Percentiles rank a stretch among this genome's conserved stretches.
Conservation (phyloP, 495 filamentous ascomycete genomes). For the Annulohypoxylon moriforme region DNA sequence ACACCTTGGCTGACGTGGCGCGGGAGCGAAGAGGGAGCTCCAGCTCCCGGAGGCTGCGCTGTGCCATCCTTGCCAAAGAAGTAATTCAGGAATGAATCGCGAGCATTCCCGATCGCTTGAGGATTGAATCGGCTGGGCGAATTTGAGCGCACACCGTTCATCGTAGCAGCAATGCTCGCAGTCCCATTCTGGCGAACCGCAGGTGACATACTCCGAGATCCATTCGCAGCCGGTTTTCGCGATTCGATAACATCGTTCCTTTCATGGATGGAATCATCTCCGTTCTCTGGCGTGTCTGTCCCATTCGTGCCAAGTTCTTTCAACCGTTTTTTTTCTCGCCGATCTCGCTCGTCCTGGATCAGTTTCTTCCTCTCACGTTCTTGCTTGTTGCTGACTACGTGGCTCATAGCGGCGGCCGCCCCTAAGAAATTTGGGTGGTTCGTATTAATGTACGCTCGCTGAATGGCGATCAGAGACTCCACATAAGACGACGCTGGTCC, state of each 20-base stretch:
- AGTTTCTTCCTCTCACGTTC: constrained; percentile 87
- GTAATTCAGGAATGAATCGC: constrained; percentile 96
- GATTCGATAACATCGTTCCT: constrained; percentile 62
- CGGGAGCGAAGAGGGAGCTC: constrained; percentile 53
- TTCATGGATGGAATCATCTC: constrained; percentile 73
- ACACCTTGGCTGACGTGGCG: constrained; percentile 77
- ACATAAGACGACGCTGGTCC: constrained; percentile 92
- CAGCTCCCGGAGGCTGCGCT: constrained; percentile 56
- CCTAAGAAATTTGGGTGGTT: constrained; percentile 99
- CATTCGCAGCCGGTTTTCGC: constrained; percentile 64
- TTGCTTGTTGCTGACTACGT: constrained; percentile 92
- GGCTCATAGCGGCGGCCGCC: constrained; percentile 96
- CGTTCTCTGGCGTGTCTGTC: constrained; percentile 74
- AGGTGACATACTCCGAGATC: constrained; percentile 81
- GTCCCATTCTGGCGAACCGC: constrained; percentile 71
- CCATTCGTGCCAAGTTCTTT: constrained; percentile 89
- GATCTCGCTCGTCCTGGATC: constrained; percentile 82
- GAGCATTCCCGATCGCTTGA: constrained; percentile 60
- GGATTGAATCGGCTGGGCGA: constrained; percentile 71
- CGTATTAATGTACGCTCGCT: constrained; percentile 98
- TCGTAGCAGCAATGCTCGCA: constrained; percentile 69
- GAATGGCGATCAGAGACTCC: constrained; percentile 95
- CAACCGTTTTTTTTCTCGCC: constrained; percentile 80
- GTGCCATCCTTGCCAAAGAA: constrained; percentile 96
- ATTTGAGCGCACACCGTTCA: constrained; percentile 74